phyloP scores from a whole-genome alignment of 768 basidiomycete species.

The Pleurotus giganteus region DNA sequence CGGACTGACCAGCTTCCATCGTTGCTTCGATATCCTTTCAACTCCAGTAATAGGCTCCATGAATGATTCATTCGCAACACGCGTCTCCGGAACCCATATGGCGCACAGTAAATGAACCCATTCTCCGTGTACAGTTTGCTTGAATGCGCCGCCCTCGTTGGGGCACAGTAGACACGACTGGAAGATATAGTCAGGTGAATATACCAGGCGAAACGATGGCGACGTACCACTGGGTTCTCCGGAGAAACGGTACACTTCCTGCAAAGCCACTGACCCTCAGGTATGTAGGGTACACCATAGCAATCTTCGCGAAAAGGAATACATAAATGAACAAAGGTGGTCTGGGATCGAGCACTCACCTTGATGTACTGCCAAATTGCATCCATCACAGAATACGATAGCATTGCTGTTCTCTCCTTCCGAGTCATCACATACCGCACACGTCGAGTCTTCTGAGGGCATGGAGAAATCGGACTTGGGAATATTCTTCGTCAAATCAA shows the following conservation, averaged over 20 bases:
- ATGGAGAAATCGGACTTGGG: constrained; percentile 86
- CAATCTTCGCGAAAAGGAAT: constrained; percentile 60
- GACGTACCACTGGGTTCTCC: constrained; percentile 87
- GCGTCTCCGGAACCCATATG: constrained; percentile 95
- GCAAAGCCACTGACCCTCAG: constrained; percentile 99
- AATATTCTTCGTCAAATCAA: constrained; percentile 93
- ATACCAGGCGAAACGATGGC: not conserved
- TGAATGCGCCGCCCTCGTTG: constrained; percentile 96
- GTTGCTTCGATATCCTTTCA: constrained; percentile 81
- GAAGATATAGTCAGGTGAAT: not conserved
- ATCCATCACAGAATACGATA: constrained; percentile 99
- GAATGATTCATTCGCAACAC: constrained; percentile 90
- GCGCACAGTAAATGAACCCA: constrained; percentile 98
- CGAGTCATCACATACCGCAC: constrained; percentile 96
- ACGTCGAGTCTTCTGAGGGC: constrained; percentile 94
- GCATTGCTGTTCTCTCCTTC: constrained; percentile 99
- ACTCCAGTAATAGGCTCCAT: constrained; percentile 97
- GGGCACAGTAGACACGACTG: constrained; percentile 96
- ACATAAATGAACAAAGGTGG: not conserved
- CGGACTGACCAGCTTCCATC: constrained; percentile 86
- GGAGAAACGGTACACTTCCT: constrained; percentile 98
- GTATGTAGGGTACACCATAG: constrained; percentile 98
- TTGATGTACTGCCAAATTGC: constrained; percentile 99
- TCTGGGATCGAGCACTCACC: constrained; percentile 45
- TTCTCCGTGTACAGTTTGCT: constrained; percentile 87